Base-by-base conservation (phyloP, 345 rosid species). In the Gossypium stocksii region DNA sequence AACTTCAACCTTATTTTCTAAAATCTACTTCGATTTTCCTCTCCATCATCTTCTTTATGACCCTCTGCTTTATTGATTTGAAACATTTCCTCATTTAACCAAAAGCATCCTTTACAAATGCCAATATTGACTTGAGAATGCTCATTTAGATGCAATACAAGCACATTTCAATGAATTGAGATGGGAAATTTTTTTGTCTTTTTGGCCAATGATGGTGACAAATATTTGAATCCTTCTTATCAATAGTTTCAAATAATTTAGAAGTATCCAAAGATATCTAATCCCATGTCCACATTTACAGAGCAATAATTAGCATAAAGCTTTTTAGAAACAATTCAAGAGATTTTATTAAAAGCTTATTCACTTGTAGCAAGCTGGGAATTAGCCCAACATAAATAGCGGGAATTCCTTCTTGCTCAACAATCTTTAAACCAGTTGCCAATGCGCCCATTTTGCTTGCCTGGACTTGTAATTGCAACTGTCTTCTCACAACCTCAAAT, bases 401-500 rank as follows among this genome's bases (percentile, higher is more conserved):
- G 76, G 85, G 86, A 77, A 89, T 72, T 75, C 96, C 93, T 48
- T 91, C 91, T 53, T 86, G 86, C 77, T 90, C 83, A 77, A 88
- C 74, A 34, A 90, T 86, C 83, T 77, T 87, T 72, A 85, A 59
- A 83, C 82, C 80, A 64, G 93, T 89, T 60, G 82, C 86, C 72
- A 90, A 44, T 2, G 93, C 76, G 59, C 87, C 88, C 81, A 90
- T 77, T 81, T 80, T 90, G 14, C 84, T 79, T 12, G 86, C 86
- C 34, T 79, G 91, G 49, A 84, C 86, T 75, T 88, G 92, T 83
- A 88, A 79, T 74, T 90, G 95, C 76, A 90, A 85, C 78, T 74
- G 87, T 71, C 95, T 87, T 77, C 95, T 86, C 74, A 88, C 89
- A 71, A 87, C 90, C 81, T 89, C 95, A 87, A 90, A 89, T 2